phyloP scores from a whole-genome alignment of 2,329 filamentous ascomycete genomes.

The Pochonia chlamydosporia region DNA sequence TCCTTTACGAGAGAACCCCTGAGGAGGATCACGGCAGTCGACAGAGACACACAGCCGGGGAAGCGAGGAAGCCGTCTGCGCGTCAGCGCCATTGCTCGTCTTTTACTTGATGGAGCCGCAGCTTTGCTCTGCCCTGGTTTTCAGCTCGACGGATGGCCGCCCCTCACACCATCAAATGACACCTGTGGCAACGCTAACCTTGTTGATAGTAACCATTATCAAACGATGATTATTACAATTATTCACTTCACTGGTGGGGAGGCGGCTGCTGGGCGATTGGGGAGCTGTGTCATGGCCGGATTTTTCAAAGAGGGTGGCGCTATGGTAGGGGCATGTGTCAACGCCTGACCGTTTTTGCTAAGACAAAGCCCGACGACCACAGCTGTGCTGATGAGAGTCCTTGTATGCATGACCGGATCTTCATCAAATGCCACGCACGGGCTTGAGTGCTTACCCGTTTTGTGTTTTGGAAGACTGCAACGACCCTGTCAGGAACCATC shows the following conservation, averaged over 20 bases:
- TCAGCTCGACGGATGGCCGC: slow-evolving; percentile 4
- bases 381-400: too few relatives aligned
- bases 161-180: not conserved
- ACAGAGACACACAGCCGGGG: not conserved
- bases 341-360: slow-evolving; percentile 2
- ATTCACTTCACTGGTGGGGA: slow-evolving; percentile 4
- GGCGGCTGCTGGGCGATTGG: slow-evolving; percentile 7
- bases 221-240: slow-evolving; percentile 53
- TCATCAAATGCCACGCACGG: too few relatives aligned
- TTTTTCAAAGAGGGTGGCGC: slow-evolving; percentile 3
- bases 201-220: slow-evolving; percentile 47
- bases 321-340: slow-evolving; percentile 1
- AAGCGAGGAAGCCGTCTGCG: not conserved
- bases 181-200: slow-evolving; percentile 9
- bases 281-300: not conserved
- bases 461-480: too few relatives aligned
- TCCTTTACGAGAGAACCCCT: not conserved
- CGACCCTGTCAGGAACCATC: too few relatives aligned
- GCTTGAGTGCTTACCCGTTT: too few relatives aligned
- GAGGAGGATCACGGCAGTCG: not conserved
- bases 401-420: too few relatives aligned
- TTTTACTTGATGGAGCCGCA: not conserved
- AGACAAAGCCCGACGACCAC: not conserved
- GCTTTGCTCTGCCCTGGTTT: not conserved
- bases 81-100: not conserved